Base-by-base conservation (phyloP, 345 rosid species). In the Crucihimalaya himalaica region DNA sequence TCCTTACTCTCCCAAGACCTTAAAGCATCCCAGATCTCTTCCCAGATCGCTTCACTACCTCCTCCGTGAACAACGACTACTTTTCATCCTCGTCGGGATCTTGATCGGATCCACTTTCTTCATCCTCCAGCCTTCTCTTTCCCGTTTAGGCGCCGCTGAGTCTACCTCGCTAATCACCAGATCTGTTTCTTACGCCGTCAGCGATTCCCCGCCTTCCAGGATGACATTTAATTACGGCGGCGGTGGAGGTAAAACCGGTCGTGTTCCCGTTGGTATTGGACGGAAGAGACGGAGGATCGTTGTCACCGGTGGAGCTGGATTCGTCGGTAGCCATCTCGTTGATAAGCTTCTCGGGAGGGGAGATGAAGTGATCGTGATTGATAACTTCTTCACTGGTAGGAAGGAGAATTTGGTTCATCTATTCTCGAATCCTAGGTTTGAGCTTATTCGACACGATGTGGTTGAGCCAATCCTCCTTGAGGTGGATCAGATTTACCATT, bases 401-500 rank as follows among this genome's bases (percentile, higher is more conserved):
- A 95, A 92, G 82, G 97, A 92, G 8, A 95, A 95, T 79, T 58
- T 95, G 80, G 94, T 86, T 34, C 99, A 92, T 63, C 85, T 82
- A 2, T 88, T 92, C 25, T 82, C 83, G 72, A 90, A 92, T 71
- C 96, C 98, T 0, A 92, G 96, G 79, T 90, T 95, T 56, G 97
- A 95, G 86, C 89, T 95, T 15, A 90, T 95, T 64, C 86, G 99
- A 8, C 99, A 95, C 74, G 99, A 95, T 40, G 99, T 95, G 0
- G 98, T 95, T 32, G 99, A 95, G 51, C 97, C 99, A 25, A 92
- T 95, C 13, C 86, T 95, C 40, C 80, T 95, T 58, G 99, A 95
- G 85, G 99, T 95, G 7, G 99, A 95, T 85, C 97, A 90, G 88
- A 92, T 95, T 88, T 95, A 95, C 78, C 99, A 95, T 78, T 84